Percentiles rank a stretch among this genome's conserved stretches.
These are phyloP conservation scores for Apostasia ramifera DNA, from an alignment of 106 monocot genomes.

Conservation along the genomic window DNA sequence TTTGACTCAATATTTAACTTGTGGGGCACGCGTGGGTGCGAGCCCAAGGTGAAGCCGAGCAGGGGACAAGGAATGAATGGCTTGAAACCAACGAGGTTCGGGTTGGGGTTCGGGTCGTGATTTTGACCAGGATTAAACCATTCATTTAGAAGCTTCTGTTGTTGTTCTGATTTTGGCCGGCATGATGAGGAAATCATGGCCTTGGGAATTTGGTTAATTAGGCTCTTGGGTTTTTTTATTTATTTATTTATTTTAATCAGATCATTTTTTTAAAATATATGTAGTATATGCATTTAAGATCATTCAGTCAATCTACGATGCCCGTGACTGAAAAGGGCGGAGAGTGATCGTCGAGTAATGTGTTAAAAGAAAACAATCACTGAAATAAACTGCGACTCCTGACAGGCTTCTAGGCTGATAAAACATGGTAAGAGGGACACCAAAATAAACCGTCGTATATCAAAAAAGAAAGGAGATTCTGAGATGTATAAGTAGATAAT, in stretches of 20 bases:
- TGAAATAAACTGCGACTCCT: no score
- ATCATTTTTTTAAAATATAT: neutral
- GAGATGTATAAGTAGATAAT: no score
- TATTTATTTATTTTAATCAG: neutral
- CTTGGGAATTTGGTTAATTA: neutral
- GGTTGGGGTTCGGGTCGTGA: neutral
- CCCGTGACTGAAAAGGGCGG: no score
- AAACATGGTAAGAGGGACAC: no score
- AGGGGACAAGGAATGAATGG: neutral
- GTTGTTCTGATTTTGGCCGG: neutral
- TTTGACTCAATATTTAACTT: neutral
- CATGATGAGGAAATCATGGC: neutral
- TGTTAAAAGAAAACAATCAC: no score
- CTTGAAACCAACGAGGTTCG: neutral
- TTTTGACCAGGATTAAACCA: neutral
- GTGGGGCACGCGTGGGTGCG: neutral
- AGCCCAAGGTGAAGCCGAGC: neutral
- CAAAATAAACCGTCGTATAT: no score
- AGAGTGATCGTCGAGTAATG: no score
- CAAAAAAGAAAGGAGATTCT: no score
- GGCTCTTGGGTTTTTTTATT: neutral
- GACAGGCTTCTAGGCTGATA: no score
- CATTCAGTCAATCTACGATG: no score
- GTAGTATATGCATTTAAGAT: no score
- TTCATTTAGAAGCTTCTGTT: slow-evolving; percentile 3